Evolutionary conservation across 495 filamentous ascomycete species (phyloP), one percentile per base, ranked within the genome.

Genomic region (Platismatia glauca): DNA sequence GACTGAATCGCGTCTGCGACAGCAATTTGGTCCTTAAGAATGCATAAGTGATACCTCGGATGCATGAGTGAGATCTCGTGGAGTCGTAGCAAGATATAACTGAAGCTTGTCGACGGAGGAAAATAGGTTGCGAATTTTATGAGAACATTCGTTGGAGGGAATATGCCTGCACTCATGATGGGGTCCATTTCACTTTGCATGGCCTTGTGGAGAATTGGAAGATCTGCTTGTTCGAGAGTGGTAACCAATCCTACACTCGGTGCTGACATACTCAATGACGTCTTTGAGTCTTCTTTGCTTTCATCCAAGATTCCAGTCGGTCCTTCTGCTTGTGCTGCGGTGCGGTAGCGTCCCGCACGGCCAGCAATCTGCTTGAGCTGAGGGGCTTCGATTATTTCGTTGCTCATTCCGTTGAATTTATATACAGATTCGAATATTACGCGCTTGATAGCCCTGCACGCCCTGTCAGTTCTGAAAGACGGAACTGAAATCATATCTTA

Each of bases 351-450:
- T 33, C 95, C 95, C 24, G 95, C 95, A 66, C 95, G 85, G 27
- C 95, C 95, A 59, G 81, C 94, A 63, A 99, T 99, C 68, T 99
- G 95, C 71, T 95, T 97, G 58, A 96, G 81, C 62, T 95, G 87
- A 1, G 89, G 83, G n/a, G 88, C 78, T 9, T 76, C 71, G 16
- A 97, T 77, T 9, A 74, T 70, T 27, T 79, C 74, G 34, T 77
- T 76, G 13, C 70, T 70, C 1, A 15, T 43, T 5, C 85, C 84
- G 60, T 86, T 77, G 53, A 77, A 83, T 71, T 96, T 99, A 55
- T 78, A 72, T 2, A 81, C 76, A 11, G 88, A 75, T 68, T 95
- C 89, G 69, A 99, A 97, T 60, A 99, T 82, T 64, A 99, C 78
- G 41, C 94, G 88, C 68, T 90, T 95, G 75, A 94, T 87, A 70